Evolutionary conservation across 176 grass and related monocot genomes (phyloP).

Genomic region (Lolium multiflorum): DNA sequence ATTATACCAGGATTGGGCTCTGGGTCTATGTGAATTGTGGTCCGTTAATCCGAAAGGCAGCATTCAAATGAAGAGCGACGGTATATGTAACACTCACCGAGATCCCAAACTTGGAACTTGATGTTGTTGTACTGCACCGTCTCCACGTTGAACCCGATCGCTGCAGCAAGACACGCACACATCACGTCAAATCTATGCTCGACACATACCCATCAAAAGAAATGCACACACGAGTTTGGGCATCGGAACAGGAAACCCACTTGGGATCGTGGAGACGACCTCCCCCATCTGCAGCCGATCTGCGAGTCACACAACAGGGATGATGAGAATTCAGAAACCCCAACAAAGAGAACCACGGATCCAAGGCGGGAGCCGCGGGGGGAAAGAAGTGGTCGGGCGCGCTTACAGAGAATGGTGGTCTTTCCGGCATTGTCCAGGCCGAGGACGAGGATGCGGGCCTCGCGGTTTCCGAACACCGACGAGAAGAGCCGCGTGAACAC

Average conservation of each 20-base stretch:
- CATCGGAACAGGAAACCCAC: slow-evolving; percentile 55
- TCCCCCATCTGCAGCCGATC: slow-evolving; percentile 99
- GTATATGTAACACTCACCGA: slow-evolving; percentile 54
- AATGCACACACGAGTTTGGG: slow-evolving; percentile 26
- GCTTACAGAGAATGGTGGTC: slow-evolving; percentile 95
- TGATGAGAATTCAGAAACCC: slow-evolving; percentile 50
- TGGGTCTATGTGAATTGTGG: too few species aligned
- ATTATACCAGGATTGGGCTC: neutral
- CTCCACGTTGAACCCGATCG: slow-evolving; percentile 98
- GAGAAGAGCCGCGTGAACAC: slow-evolving; percentile 98
- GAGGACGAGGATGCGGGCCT: slow-evolving; percentile 98
- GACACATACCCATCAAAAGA: neutral
- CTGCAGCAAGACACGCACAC: slow-evolving; percentile 55
- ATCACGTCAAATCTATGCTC: slow-evolving; percentile 26
- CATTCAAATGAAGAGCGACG: slow-evolving; percentile 12
- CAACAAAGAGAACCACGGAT: slow-evolving; percentile 33
- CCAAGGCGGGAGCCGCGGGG: neutral
- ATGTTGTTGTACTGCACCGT: slow-evolving; percentile 99
- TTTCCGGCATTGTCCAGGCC: slow-evolving; percentile 98
- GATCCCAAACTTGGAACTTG: slow-evolving; percentile 99
- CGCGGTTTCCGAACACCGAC: slow-evolving; percentile 91
- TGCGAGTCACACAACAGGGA: slow-evolving; percentile 38
- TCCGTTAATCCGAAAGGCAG: neutral
- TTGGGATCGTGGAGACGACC: slow-evolving; percentile 97
- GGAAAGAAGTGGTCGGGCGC: neutral